phyloP scores from a whole-genome alignment of 1,284 basidiomycete species.

The Wallemia ichthyophaga region DNA sequence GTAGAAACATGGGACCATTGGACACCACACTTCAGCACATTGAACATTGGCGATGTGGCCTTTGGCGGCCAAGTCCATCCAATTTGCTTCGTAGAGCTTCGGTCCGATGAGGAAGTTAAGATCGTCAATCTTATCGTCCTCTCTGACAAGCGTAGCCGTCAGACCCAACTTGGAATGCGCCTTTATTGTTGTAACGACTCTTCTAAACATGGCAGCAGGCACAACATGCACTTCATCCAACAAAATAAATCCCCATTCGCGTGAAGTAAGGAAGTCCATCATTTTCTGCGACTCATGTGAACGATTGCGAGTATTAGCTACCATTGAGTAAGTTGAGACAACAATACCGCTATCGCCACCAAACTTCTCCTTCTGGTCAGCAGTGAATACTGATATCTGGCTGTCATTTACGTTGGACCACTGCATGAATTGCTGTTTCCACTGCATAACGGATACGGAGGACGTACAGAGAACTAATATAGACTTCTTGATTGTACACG shows the following conservation, averaged over 20 bases:
- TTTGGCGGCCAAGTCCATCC: constrained; percentile 99
- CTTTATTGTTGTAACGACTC: constrained; percentile 86
- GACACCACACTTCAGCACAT: constrained; percentile 99
- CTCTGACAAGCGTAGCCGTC: constrained; percentile 85
- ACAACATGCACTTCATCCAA: constrained; percentile 94
- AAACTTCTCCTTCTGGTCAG: constrained; percentile 91
- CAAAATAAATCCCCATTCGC: constrained; percentile 87
- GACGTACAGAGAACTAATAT: constrained; percentile 93
- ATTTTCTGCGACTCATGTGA: constrained; percentile 92
- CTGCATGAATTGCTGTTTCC: constrained; percentile 85
- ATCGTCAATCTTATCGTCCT: constrained; percentile 97
- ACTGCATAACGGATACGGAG: constrained; percentile 88
- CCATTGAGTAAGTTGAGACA: constrained; percentile 93
- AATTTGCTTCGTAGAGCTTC: constrained; percentile 97
- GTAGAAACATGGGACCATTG: constrained; percentile 99
- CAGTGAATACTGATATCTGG: constrained; percentile 82
- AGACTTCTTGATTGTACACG: constrained; percentile 97
- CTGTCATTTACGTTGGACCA: constrained; percentile 90
- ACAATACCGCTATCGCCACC: constrained; percentile 80
- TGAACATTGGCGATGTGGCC: constrained; percentile 98
- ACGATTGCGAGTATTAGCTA: constrained; percentile 79
- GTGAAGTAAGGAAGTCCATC: constrained; percentile 85
- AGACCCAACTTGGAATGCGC: constrained; percentile 87
- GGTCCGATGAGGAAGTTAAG: constrained; percentile 98
- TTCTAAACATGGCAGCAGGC: constrained; percentile 82